Evolutionary conservation across 495 filamentous ascomycete species (phyloP), one percentile per base, ranked within the genome.

Genomic region (Recurvomyces mirabilis): DNA sequence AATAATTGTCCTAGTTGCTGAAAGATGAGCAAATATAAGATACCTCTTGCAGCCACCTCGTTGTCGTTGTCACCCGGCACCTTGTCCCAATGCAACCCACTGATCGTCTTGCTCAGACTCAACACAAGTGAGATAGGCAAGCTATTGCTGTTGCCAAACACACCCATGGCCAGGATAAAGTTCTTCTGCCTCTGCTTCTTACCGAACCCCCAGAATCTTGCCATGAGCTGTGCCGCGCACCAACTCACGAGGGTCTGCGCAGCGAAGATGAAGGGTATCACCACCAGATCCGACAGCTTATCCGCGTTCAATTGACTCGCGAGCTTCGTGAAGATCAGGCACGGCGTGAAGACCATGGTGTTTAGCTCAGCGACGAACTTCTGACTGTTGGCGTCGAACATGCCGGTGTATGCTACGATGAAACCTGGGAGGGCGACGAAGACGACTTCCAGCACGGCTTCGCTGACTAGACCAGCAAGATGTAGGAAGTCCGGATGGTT

Each of bases 131-230:
- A 98, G 41, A 98, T 95, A 1, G 91, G 91, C 14, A 98, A 78
- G 13, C 91, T 96, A 64, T 96, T 98, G 25, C 89, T 95, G 60
- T 98, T 98, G 46, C 89, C 91, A 60, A 98, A 98, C 28, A 98
- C 91, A 37, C 79, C 86, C 91, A 96, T 98, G 29, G 91, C 91
- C 38, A 86, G 80, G 34, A 98, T 83, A 57, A 95, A 98, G 61
- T 96, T 96, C 33, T 79, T 72, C 31, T 84, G 79, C 43, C 87
- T 72, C 56, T 76, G 74, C 33, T 47, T 37, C 26, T 38, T 18
- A 14, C 34, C 33, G 64, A 98, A 86, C 3, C 83, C 69, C 55
- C 82, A 93, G 40, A 76, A 68, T 66, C 73, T 79, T 11, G 83
- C 71, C 22, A 96, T 72, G 3, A 66, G 49, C 7, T 75, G 64